Percentiles rank a stretch among this genome's conserved stretches.
These are phyloP conservation scores for Aspergillus taichungensis DNA, from an alignment of 495 filamentous ascomycete species.

Conservation along the genomic window DNA sequence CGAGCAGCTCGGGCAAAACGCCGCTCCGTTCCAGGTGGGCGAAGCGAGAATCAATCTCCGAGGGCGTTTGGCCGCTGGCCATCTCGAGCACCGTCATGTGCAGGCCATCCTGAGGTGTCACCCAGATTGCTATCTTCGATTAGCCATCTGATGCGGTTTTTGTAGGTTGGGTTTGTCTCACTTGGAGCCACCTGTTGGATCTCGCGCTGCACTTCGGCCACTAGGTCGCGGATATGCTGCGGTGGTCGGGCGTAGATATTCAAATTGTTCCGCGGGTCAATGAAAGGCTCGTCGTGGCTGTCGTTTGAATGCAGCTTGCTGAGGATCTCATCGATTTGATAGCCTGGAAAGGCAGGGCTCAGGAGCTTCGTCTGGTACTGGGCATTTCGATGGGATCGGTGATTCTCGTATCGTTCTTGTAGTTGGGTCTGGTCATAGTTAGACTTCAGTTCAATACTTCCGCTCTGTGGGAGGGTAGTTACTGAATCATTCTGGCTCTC, in stretches of 20 bases:
- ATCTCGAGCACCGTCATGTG: slow-evolving; percentile 86
- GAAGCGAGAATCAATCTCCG: slow-evolving; percentile 53
- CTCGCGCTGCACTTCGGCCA: slow-evolving; percentile 56
- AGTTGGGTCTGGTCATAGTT: slow-evolving; percentile 47
- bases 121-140: slow-evolving; percentile 47
- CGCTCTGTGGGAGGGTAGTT: slow-evolving; percentile 4
- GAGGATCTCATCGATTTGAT: slow-evolving; percentile 69
- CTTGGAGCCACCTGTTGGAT: slow-evolving; percentile 55
- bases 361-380: slow-evolving; percentile 63
- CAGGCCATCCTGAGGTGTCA: slow-evolving; percentile 65
- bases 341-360: slow-evolving; percentile 54
- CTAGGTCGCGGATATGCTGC: slow-evolving; percentile 52
- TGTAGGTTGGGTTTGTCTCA: slow-evolving; percentile 16
- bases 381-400: slow-evolving; percentile 63
- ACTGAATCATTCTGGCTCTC: slow-evolving; percentile 52
- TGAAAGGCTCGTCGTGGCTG: slow-evolving; percentile 47
- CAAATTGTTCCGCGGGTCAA: slow-evolving; percentile 70
- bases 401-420: slow-evolving; percentile 60
- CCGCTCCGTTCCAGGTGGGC: slow-evolving; percentile 39
- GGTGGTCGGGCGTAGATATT: slow-evolving; percentile 85
- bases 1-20: slow-evolving; percentile 43
- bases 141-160: no score
- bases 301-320: slow-evolving; percentile 44
- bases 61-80: slow-evolving; percentile 54
- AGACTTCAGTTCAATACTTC: no score